Conservation (phyloP, 2,329 filamentous ascomycete genomes). For the Volutella citrinella region DNA sequence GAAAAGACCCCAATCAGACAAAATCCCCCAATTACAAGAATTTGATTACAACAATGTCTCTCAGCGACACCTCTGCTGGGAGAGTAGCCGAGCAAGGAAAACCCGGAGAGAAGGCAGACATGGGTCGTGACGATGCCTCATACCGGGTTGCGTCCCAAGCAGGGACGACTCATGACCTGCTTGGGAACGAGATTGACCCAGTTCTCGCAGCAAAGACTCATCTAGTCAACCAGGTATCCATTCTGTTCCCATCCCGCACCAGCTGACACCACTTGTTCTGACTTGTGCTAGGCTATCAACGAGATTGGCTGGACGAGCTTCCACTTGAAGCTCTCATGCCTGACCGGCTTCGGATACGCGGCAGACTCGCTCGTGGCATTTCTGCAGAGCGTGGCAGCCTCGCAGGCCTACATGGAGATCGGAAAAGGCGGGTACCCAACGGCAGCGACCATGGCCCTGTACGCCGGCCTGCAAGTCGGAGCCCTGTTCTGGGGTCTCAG, state of each 20-base stretch:
- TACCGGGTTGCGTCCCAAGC: slow-evolving; percentile 5
- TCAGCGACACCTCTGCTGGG: too few species aligned
- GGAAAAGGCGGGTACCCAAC: slow-evolving; percentile 20
- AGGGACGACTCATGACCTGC: background rate
- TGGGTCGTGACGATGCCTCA: slow-evolving; percentile 1
- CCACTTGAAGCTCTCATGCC: slow-evolving; percentile 56
- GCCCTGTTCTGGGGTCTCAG: slow-evolving; percentile 63
- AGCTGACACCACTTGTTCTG: background rate
- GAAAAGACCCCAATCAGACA: too few species aligned
- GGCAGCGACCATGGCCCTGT: slow-evolving; percentile 57
- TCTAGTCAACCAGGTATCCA: slow-evolving; percentile 14
- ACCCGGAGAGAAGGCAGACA: slow-evolving; percentile 5
- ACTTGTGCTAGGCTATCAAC: slow-evolving; percentile 34
- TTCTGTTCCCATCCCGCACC: background rate
- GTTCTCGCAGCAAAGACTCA: slow-evolving; percentile 10
- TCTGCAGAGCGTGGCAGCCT: slow-evolving; percentile 57
- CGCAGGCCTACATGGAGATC: slow-evolving; percentile 49
- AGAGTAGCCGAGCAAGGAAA: too few species aligned
- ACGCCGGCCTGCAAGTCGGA: slow-evolving; percentile 42
- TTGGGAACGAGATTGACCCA: background rate
- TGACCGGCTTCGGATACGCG: slow-evolving; percentile 57
- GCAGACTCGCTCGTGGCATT: slow-evolving; percentile 51
- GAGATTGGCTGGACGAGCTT: slow-evolving; percentile 49
- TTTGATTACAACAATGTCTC: too few species aligned
- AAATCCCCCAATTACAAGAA: too few species aligned